Base-by-base conservation (phyloP, 176 grass and related monocot species). In the Ensete ventricosum region DNA sequence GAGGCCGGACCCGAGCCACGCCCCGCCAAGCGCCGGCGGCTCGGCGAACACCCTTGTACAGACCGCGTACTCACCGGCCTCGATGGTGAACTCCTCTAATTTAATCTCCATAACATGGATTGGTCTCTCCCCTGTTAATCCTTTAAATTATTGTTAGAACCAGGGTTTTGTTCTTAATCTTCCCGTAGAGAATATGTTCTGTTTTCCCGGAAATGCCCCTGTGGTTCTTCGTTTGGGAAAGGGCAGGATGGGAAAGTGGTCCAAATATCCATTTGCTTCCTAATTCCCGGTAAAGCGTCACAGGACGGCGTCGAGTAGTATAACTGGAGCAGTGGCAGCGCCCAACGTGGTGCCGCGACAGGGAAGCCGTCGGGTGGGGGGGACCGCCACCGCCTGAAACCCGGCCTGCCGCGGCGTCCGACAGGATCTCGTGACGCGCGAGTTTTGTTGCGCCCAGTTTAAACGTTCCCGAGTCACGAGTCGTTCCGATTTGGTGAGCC, bases 1-100 rank as follows among this genome's bases (percentile, higher is more conserved):
- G 58, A 58, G 17, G 55, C 50, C 9, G 50, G 22, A 14, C 13
- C 60, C 62, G 71, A 79, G 14, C 71, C 71, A 12, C 85, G 17
- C 29, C 54, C 59, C 16, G 50, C 50, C 43, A 83, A 87, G 67
- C 85, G 85, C 54, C 76, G 81, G 53, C 80, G 85, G 13, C 48
- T 76, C 14, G 24, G 8, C 16, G 84, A 82, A 17, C n/a, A 13
- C 9, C 60, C 11, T 43, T 77, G 62, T 83, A 83, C 64, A 78
- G 84, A 85, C 20, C 13, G 54, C 16, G 25, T 49, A 62, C 9
- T 72, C n/a, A 79, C 79, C 8, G 67, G 59, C 65, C 68, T 82
- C 21, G 80, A 86, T 75, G 79, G 80, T 69, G 54, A 73, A 52
- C 20, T 24, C 71, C 22, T 54, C 50, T 73, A 24, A 55, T 51